Evolutionary conservation across 2,329 filamentous ascomycete genomes (phyloP).

Genomic region (Fusarium setosum): DNA sequence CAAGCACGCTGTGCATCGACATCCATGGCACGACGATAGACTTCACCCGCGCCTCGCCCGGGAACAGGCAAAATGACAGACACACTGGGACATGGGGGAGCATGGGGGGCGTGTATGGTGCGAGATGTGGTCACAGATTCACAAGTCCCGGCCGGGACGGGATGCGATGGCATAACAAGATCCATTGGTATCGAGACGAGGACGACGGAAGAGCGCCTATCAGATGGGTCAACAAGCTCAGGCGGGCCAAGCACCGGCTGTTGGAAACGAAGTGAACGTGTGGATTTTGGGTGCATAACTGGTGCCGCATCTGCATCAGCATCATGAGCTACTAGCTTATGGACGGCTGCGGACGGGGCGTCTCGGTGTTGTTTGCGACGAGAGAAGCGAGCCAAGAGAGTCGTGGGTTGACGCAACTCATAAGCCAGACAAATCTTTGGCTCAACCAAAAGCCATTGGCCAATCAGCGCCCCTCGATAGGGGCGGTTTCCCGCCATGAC

Average conservation of each 20-base stretch:
- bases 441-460: constrained; percentile 43
- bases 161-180: constrained; percentile 33
- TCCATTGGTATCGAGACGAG: constrained; percentile 10
- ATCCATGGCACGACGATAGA: constrained; percentile 12
- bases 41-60: constrained; percentile 42
- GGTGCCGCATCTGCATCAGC: no score
- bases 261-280: constrained; percentile 4
- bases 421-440: constrained; percentile 35
- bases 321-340: background rate
- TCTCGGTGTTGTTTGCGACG: constrained; percentile 41
- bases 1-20: constrained; percentile 10
- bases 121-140: constrained; percentile 27
- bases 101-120: constrained; percentile 32
- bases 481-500: constrained; percentile 32
- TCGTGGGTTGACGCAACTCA: constrained; percentile 38
- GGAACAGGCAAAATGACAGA: constrained; percentile 36
- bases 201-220: constrained; percentile 18
- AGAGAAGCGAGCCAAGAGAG: constrained; percentile 26
- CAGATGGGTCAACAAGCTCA: constrained; percentile 3
- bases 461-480: constrained; percentile 48
- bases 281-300: constrained; percentile 1
- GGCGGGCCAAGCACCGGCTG: constrained; percentile 15
- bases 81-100: constrained; percentile 17
- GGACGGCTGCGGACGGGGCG: background rate
- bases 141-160: constrained; percentile 30